Evolutionary conservation across 2,329 filamentous ascomycete genomes (phyloP).

Genomic region (Atkinsonella hypoxylon): DNA sequence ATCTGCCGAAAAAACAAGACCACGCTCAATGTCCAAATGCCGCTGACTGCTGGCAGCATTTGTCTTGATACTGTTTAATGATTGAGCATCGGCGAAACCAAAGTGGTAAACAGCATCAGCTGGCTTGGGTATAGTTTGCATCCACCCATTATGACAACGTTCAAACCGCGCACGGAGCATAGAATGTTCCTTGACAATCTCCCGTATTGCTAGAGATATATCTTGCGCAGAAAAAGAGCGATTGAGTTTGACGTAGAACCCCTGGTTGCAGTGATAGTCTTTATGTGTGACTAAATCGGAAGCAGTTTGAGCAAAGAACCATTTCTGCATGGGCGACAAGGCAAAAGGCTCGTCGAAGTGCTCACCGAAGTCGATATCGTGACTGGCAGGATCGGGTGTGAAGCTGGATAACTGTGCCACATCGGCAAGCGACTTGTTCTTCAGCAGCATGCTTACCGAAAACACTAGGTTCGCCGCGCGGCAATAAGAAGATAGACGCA

Average conservation of each 20-base stretch:
- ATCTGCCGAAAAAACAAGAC: conserved; percentile 8
- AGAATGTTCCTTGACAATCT: conserved; percentile 5
- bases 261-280: conserved; percentile 3
- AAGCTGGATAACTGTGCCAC: neutral
- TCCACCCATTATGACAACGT: conserved; percentile 1
- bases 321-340: conserved; percentile 7
- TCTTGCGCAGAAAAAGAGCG: neutral
- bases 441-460: conserved; percentile 13
- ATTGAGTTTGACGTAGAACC: conserved; percentile 2
- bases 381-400: neutral
- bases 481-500: conserved; percentile 28
- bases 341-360: neutral
- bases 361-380: neutral
- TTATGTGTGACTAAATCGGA: neutral
- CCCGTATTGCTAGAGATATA: neutral
- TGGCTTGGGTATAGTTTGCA: conserved; percentile 1
- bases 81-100: neutral
- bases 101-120: conserved; percentile 2
- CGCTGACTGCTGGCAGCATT: neutral
- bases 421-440: neutral
- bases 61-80: neutral
- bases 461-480: conserved; percentile 18
- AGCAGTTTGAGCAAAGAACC: conserved; percentile 3
- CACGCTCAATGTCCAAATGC: conserved; percentile 4
- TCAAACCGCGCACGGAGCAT: conserved; percentile 9